phyloP scores from a whole-genome alignment of 805 yeast genomes.

The Candida germanica region DNA sequence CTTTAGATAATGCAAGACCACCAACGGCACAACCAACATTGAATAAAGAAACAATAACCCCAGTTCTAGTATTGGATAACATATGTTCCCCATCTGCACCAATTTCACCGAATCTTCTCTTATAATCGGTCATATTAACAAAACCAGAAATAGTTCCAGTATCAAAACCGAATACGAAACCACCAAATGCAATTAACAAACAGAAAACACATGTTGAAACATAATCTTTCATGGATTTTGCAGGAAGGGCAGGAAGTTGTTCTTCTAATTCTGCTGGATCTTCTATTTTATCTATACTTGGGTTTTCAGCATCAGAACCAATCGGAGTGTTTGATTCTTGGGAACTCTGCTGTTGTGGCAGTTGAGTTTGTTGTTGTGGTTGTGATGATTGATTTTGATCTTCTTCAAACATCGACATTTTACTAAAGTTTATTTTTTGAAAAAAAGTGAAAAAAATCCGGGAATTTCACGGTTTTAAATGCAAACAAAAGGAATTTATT shows the following conservation, averaged over 20 bases:
- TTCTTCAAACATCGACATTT: background rate
- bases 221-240: constrained; percentile 33
- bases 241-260: constrained; percentile 16
- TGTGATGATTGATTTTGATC: background rate
- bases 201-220: constrained; percentile 40
- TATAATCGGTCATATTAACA: constrained; percentile 59
- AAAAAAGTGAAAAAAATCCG: background rate
- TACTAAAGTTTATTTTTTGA: no score
- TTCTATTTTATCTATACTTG: background rate
- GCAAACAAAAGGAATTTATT: background rate
- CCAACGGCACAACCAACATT: constrained; percentile 74
- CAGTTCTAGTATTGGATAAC: constrained; percentile 47
- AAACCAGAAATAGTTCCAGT: constrained; percentile 77
- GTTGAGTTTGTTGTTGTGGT: background rate
- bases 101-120: constrained; percentile 48
- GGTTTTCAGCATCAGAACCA: background rate
- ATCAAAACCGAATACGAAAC: constrained; percentile 75
- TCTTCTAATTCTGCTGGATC: constrained; percentile 7
- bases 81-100: constrained; percentile 37
- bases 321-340: background rate
- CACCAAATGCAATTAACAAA: constrained; percentile 68
- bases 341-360: no score
- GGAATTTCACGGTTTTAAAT: background rate
- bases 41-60: constrained; percentile 54
- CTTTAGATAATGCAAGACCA: constrained; percentile 55